Conservation (phyloP, 345 rosid genomes). For the Linum trigynum region DNA sequence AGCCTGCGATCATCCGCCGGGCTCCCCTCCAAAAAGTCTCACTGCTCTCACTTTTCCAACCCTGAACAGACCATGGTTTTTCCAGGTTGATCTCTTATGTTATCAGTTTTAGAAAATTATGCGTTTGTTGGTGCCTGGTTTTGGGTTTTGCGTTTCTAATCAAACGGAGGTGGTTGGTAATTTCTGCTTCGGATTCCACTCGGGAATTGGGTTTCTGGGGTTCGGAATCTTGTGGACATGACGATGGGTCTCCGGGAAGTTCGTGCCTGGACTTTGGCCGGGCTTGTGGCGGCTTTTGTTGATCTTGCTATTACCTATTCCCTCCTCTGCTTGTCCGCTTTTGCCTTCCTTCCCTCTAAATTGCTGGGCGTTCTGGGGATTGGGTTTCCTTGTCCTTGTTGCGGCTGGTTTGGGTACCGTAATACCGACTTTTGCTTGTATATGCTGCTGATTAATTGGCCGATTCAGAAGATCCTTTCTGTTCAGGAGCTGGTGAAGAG, state of each 20-base stretch:
- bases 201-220: too few species aligned
- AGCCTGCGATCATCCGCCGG: too few species aligned
- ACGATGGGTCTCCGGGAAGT: not conserved
- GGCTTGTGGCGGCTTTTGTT: slow-evolving; percentile 15
- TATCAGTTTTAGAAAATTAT: too few species aligned
- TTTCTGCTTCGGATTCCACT: too few species aligned
- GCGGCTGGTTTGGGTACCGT: slow-evolving; percentile 19
- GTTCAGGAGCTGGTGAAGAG: slow-evolving; percentile 17
- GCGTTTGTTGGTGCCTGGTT: too few species aligned
- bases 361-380: slow-evolving; percentile 11
- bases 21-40: too few species aligned
- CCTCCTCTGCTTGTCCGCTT: slow-evolving; percentile 17
- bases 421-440: slow-evolving; percentile 15
- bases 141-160: too few species aligned
- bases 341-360: slow-evolving; percentile 12
- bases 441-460: slow-evolving; percentile 21
- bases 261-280: slow-evolving; percentile 19
- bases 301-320: slow-evolving; percentile 20
- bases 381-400: slow-evolving; percentile 19
- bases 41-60: too few species aligned
- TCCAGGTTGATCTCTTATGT: too few species aligned
- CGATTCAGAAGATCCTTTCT: slow-evolving; percentile 9
- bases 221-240: too few species aligned
- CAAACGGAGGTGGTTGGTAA: too few species aligned
- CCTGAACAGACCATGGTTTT: too few species aligned